These are phyloP conservation scores for Sergeia podlipaevii DNA, from an alignment of 208 protist genomes.

Conservation along the genomic window DNA sequence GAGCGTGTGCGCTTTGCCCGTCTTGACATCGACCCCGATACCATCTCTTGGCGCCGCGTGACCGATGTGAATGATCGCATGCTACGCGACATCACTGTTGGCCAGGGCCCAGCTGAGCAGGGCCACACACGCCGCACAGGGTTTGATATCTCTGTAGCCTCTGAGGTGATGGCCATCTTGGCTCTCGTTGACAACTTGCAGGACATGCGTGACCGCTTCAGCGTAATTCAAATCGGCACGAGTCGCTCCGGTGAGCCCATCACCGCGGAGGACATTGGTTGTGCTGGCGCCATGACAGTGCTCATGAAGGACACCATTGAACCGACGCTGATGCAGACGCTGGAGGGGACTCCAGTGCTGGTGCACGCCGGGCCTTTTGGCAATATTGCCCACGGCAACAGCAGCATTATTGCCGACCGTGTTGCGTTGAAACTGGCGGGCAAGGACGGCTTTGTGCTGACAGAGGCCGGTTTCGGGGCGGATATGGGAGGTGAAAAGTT, in stretches of 20 bases:
- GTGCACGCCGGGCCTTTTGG: slow-evolving; percentile 98
- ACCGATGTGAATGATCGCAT: slow-evolving; percentile 97
- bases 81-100: slow-evolving; percentile 95
- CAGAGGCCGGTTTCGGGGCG: slow-evolving; percentile 94
- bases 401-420: slow-evolving; percentile 95
- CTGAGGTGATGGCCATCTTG: slow-evolving; percentile 98
- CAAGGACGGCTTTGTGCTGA: slow-evolving; percentile 95
- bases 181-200: slow-evolving; percentile 90
- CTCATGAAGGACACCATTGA: slow-evolving; percentile 96
- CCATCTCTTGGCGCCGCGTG: slow-evolving; percentile 97
- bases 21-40: slow-evolving; percentile 95
- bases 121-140: slow-evolving; percentile 78
- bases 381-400: slow-evolving; percentile 99
- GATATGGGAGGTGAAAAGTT: slow-evolving; percentile 98
- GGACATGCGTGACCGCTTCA: slow-evolving; percentile 94
- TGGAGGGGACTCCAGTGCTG: slow-evolving; percentile 95
- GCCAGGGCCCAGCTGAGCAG: slow-evolving; percentile 91
- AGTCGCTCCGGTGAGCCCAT: slow-evolving; percentile 72
- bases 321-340: slow-evolving; percentile 97
- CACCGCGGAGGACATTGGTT: slow-evolving; percentile 91
- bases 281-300: slow-evolving; percentile 92
- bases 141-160: slow-evolving; percentile 97
- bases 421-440: slow-evolving; percentile 95
- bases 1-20: slow-evolving; percentile 90
- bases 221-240: slow-evolving; percentile 80